Percentiles rank a stretch among this genome's conserved stretches.
These are phyloP conservation scores for Ophiostoma quercus DNA, from an alignment of 2,329 filamentous ascomycete species.

Conservation along the genomic window DNA sequence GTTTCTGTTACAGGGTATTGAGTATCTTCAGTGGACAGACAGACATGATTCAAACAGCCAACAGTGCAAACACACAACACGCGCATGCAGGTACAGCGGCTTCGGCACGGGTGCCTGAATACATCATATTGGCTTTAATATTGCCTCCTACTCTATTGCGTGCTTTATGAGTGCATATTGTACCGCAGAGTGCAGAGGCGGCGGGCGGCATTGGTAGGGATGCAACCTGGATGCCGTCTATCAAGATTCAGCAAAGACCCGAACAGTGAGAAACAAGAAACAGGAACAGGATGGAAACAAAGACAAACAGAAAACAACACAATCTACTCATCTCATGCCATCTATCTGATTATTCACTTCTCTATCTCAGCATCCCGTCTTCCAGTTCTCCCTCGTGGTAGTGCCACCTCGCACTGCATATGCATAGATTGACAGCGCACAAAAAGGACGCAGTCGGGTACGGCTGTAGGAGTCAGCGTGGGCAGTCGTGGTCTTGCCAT, in stretches of 20 bases:
- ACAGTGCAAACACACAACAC: neutral
- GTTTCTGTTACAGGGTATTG: neutral
- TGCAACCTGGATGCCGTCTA: neutral
- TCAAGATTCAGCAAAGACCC: neutral
- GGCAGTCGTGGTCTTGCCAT: neutral
- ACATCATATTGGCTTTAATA: neutral
- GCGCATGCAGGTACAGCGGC: constrained; percentile 6
- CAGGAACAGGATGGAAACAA: too few species aligned
- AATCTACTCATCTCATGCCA: neutral
- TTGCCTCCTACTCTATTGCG: neutral
- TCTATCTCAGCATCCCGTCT: neutral
- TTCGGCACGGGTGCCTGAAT: neutral
- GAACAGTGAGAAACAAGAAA: too few species aligned
- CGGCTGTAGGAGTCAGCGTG: neutral
- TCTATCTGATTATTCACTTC: neutral
- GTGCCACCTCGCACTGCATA: constrained; percentile 9
- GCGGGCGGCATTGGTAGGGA: neutral
- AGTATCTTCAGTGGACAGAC: neutral
- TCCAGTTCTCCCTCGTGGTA: constrained; percentile 4
- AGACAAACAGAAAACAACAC: neutral
- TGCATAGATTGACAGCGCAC: constrained; percentile 10
- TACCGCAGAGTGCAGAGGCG: neutral
- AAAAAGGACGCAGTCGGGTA: neutral
- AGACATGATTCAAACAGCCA: neutral
- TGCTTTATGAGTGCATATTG: neutral